Percentiles rank a stretch among this genome's conserved stretches.
Conservation (phyloP, 192 early-diverging fungal species). For the Coemansia guatemalensis region DNA sequence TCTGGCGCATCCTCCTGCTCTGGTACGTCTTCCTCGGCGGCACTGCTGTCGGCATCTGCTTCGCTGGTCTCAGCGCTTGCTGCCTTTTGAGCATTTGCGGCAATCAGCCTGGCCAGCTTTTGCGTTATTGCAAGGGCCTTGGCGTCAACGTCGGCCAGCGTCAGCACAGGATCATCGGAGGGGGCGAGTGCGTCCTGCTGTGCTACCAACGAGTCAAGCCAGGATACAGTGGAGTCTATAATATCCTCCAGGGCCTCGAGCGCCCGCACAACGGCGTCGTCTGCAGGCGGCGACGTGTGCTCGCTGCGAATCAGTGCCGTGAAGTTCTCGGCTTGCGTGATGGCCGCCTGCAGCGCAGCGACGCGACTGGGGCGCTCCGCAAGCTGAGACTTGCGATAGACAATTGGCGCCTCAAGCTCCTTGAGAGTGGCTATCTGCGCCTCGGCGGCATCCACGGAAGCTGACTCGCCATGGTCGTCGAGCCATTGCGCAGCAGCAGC, state of each 20-base stretch:
- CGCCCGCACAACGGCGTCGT: constrained; percentile 34
- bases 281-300: constrained; percentile 55
- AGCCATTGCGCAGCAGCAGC: constrained; percentile 79
- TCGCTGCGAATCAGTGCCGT: constrained; percentile 26
- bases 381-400: constrained; percentile 55
- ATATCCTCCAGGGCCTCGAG: constrained; percentile 57
- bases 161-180: constrained; percentile 67
- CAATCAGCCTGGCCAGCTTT: constrained; percentile 56
- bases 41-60: constrained; percentile 16
- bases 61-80: constrained; percentile 23
- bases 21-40: constrained; percentile 2
- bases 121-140: constrained; percentile 55
- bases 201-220: constrained; percentile 63
- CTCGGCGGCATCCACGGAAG: constrained; percentile 50
- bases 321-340: constrained; percentile 55
- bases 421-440: constrained; percentile 42
- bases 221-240: constrained; percentile 49
- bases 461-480: constrained; percentile 74
- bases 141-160: constrained; percentile 56
- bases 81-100: constrained; percentile 59
- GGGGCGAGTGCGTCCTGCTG: constrained; percentile 60
- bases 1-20: neutral
- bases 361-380: constrained; percentile 58
- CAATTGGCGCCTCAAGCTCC: constrained; percentile 48
- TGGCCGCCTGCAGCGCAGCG: constrained; percentile 41